Base-by-base conservation (phyloP, 495 filamentous ascomycete species). In the Antarctomyces pellizariae region DNA sequence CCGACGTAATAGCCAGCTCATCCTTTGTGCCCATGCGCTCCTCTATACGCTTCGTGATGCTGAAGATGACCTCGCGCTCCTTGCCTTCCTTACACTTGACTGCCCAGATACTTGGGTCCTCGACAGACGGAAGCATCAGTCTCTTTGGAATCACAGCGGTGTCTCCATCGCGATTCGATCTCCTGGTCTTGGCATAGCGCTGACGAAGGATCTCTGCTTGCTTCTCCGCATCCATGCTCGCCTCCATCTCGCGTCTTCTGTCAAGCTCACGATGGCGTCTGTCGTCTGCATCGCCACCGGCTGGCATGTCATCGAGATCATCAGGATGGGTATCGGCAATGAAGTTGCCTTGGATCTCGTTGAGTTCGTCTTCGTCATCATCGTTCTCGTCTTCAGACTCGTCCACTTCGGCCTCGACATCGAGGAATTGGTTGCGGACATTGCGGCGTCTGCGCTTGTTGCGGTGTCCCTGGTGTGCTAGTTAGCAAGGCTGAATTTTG, bases 21-120 rank as follows among this genome's bases (percentile, higher is more conserved):
- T 78, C 66, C 28, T 75, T 72, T 5, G 72, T 74, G n/a, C 60
- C 56, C 4, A 58, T 40, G 18, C 75, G 55, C 33, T 92, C 77
- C 42, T 83, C 71, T 16, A 84, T 66, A n/a, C 77, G 71, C 43
- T 77, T 84, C 45, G 75, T 73, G 38, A 95, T 73, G 13, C 66
- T 62, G 39, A 75, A 74, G 16, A 99, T 57, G 13, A 91, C 70
- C 38, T 95, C 86, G 22, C 71, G 62, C 50, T 99, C 89, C 52
- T 95, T 95, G 24, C 83, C 83, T 30, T 77, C 74, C 43, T 89
- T 90, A 53, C 79, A 90, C 37, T 72, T 75, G 24, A 89, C 70
- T 35, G 73, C 83, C 78, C 79, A 99, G 40, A 99, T 93, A 36
- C 75, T 79, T 5, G 86, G 89, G 44, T 95, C 89, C 22, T 93